phyloP scores from a whole-genome alignment of 768 basidiomycete genomes.

The Leccinellum rugosiceps region DNA sequence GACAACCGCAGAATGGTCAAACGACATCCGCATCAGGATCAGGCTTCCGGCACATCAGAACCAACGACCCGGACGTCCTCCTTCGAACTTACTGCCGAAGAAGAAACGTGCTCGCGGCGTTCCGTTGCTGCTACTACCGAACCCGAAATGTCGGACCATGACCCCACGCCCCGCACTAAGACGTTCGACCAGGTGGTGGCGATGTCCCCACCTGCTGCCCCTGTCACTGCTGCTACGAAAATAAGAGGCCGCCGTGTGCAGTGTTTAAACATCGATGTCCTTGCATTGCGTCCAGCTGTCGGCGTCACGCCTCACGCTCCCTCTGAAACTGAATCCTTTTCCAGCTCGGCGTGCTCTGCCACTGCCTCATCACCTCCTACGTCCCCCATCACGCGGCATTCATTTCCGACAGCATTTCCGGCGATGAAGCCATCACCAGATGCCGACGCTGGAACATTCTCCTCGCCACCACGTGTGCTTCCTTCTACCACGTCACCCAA shows the following conservation, averaged over 20 bases:
- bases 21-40: neutral
- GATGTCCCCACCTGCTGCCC: neutral
- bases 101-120: neutral
- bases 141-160: slow-evolving; percentile 12
- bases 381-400: slow-evolving; percentile 1
- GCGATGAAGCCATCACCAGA: neutral
- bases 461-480: neutral
- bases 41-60: neutral
- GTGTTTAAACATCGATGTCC: neutral
- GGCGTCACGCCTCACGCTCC: slow-evolving; percentile 20
- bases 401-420: neutral
- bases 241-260: slow-evolving; percentile 5
- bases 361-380: neutral
- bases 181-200: slow-evolving; percentile 12
- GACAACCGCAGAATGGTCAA: neutral
- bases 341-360: slow-evolving; percentile 4
- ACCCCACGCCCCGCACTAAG: slow-evolving; percentile 25
- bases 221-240: neutral
- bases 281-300: slow-evolving; percentile 18
- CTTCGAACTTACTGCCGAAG: neutral
- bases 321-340: slow-evolving; percentile 17
- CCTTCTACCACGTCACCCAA: slow-evolving; percentile 4
- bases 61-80: neutral
- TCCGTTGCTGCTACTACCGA: slow-evolving; percentile 5
- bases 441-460: neutral